These are phyloP conservation scores for Chytriomyces sp. DNA, from an alignment of 192 early-diverging fungal species.

Conservation along the genomic window DNA sequence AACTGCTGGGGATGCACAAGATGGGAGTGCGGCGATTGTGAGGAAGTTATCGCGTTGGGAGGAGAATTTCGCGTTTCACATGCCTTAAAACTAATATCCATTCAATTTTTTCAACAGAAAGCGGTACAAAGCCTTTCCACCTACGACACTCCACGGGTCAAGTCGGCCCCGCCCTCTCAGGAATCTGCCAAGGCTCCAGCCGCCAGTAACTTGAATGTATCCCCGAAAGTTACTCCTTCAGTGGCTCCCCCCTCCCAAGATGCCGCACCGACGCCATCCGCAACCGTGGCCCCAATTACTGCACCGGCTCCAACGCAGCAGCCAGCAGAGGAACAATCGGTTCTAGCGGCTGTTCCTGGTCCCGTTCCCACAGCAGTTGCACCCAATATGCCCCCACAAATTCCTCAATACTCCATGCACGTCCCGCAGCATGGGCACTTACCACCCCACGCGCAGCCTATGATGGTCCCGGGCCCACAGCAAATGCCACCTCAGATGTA, in stretches of 20 bases:
- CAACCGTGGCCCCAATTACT: neutral
- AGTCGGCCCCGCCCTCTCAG: neutral
- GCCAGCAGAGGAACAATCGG: neutral
- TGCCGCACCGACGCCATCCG: neutral
- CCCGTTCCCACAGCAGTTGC: neutral
- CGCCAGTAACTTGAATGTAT: neutral
- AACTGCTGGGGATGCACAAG: neutral
- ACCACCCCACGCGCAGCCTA: neutral
- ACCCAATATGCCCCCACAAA: neutral
- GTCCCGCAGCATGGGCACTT: neutral
- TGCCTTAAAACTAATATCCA: neutral
- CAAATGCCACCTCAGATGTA: neutral
- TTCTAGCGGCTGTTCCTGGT: constrained; percentile 7
- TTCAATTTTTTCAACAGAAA: neutral
- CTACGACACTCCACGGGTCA: neutral
- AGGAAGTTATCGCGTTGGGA: neutral
- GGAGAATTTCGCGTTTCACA: neutral
- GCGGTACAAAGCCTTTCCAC: neutral
- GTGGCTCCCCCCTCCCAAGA: neutral
- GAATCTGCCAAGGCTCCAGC: neutral
- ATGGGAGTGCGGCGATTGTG: neutral
- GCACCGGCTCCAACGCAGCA: neutral
- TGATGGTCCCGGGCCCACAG: neutral
- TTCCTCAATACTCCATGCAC: neutral
- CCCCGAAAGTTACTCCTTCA: neutral